These are phyloP conservation scores for Tremellales sp. DNA, from an alignment of 1,284 basidiomycete genomes.

Conservation along the genomic window DNA sequence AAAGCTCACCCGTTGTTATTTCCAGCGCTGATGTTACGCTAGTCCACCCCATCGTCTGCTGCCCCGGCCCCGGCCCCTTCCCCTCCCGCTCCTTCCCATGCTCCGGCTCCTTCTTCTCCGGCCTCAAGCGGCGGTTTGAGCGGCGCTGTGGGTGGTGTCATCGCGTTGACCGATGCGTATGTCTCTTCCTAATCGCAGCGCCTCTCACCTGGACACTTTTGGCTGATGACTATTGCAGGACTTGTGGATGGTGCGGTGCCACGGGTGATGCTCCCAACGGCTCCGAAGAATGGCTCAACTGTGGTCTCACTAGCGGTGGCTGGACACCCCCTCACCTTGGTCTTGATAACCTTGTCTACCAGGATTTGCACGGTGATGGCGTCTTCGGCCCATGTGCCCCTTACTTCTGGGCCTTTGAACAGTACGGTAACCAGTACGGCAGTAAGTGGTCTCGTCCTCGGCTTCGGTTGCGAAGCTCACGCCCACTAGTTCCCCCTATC, in stretches of 20 bases:
- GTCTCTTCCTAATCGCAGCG: conserved; percentile 1
- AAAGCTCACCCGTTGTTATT: background rate
- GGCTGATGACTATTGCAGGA: conserved; percentile 8
- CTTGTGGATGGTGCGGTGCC: conserved; percentile 34
- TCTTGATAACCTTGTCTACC: conserved; percentile 55
- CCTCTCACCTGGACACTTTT: background rate
- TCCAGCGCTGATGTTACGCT: too few species aligned
- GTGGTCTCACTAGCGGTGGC: conserved; percentile 56
- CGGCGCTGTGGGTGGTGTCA: conserved; percentile 5
- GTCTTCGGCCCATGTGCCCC: conserved; percentile 62
- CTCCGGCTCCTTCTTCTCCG: conserved; percentile 2
- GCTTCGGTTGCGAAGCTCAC: background rate
- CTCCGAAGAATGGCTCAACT: conserved; percentile 69
- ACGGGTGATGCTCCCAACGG: conserved; percentile 63
- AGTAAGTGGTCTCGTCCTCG: conserved; percentile 45
- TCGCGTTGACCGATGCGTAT: conserved; percentile 18
- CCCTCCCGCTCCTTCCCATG: background rate
- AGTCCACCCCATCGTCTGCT: conserved; percentile 3
- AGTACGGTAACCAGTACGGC: conserved; percentile 57
- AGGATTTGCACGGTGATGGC: conserved; percentile 56
- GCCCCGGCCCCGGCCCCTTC: conserved; percentile 4
- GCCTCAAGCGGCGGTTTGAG: background rate
- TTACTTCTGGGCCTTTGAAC: conserved; percentile 60
- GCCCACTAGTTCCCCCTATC: conserved; percentile 59
- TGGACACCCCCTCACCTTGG: conserved; percentile 50